Conservation (phyloP, 495 filamentous ascomycete species). For the Articulospora tetracladia region DNA sequence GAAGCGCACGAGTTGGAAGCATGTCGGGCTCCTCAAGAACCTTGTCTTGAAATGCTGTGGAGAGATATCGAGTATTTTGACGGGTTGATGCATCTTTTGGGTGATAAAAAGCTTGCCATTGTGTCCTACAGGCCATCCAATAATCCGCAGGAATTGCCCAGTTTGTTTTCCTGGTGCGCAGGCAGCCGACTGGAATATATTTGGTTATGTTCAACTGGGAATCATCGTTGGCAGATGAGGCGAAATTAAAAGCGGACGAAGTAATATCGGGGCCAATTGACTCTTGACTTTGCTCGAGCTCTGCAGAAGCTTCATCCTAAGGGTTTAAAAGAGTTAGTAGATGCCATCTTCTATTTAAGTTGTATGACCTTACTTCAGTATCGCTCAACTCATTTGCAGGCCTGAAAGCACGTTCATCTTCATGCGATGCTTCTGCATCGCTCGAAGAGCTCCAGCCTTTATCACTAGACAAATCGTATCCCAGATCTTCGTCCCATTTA, state of each 20-base stretch:
- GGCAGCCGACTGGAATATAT: conserved; percentile 23
- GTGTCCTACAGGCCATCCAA: conserved; percentile 12
- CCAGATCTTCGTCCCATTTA: neutral
- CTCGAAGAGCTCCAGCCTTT: neutral
- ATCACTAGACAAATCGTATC: neutral
- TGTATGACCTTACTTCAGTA: neutral
- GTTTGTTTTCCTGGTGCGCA: conserved; percentile 11
- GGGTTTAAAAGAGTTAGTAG: too few relatives aligned
- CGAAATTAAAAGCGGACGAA: conserved; percentile 1
- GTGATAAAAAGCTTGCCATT: conserved; percentile 17
- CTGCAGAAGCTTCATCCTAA: too few relatives aligned
- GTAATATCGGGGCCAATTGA: neutral
- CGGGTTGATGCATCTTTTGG: conserved; percentile 5
- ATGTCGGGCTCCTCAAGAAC: conserved; percentile 30
- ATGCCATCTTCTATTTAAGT: too few relatives aligned
- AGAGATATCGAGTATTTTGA: conserved; percentile 1
- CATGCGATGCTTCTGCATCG: neutral
- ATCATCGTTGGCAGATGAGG: conserved; percentile 12
- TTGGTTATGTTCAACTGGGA: conserved; percentile 14
- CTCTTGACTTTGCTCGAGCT: neutral
- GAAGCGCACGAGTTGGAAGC: conserved; percentile 24
- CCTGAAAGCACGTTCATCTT: neutral
- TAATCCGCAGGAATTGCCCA: conserved; percentile 1
- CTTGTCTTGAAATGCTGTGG: conserved; percentile 24
- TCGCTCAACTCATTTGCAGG: neutral